Conservation (phyloP, 2,329 filamentous ascomycete species). For the Pyrenophora tritici-repentis region DNA sequence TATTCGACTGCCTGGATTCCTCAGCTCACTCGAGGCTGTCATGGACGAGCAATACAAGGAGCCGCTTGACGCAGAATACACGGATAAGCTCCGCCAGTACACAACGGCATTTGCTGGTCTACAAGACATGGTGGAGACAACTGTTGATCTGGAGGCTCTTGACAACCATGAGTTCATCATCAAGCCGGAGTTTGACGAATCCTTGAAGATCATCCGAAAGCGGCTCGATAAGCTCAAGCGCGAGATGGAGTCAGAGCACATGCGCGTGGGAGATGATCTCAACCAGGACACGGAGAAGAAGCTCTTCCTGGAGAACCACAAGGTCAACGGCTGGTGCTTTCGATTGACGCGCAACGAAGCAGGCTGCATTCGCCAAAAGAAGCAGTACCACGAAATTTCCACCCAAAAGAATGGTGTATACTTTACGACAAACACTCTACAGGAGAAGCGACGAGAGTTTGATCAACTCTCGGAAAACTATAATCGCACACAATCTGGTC, state of each 20-base stretch:
- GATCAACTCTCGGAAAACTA: constrained; percentile 95
- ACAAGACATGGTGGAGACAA: constrained; percentile 98
- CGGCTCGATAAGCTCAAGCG: constrained; percentile 83
- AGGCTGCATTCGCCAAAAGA: constrained; percentile 89
- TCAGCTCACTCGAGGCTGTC: constrained; percentile 85
- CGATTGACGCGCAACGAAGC: constrained; percentile 89
- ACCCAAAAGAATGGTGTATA: constrained; percentile 99
- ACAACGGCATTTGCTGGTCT: constrained; percentile 81
- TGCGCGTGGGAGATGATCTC: constrained; percentile 76
- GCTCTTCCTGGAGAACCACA: constrained; percentile 95
- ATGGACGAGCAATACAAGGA: constrained; percentile 95
- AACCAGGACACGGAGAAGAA: constrained; percentile 97
- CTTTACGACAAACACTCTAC: constrained; percentile 86
- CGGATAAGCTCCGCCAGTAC: constrained; percentile 73
- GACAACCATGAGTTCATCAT: constrained; percentile 99
- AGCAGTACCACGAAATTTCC: constrained; percentile 88
- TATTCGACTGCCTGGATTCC: constrained; percentile 87
- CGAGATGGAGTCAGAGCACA: constrained; percentile 84
- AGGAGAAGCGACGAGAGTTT: constrained; percentile 82
- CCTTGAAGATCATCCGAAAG: constrained; percentile 82
- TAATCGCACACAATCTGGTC: constrained; percentile 87
- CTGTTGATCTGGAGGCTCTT: constrained; percentile 90
- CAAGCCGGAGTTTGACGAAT: constrained; percentile 96
- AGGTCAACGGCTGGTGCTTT: constrained; percentile 95
- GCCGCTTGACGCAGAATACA: constrained; percentile 85